Base-by-base conservation (phyloP, 1,284 basidiomycete genomes). In the Ceratobasidium sp. region DNA sequence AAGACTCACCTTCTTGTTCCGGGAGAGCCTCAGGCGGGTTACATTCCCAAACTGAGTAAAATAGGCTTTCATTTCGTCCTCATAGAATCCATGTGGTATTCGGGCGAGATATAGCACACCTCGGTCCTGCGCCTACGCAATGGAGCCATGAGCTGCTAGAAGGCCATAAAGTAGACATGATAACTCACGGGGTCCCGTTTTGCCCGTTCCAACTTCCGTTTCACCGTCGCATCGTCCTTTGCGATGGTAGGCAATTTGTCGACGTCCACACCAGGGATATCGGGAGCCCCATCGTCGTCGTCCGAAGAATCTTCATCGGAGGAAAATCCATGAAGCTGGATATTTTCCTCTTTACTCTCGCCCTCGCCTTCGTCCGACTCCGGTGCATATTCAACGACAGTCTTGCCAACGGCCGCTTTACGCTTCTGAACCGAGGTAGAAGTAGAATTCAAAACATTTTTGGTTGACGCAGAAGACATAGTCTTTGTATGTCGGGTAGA, bases 71-170 rank as follows among this genome's bases (percentile, higher is more conserved):
- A 99, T 90, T 82, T 98, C 91, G 72, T 93, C 92, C 82, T 99
- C 98, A 82, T 95, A 97, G 84, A 99, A 99, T 23, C 96, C 97
- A 78, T 98, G 95, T 0, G 98, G 98, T 76, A 99, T 87, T 75
- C 95, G 90, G 16, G 95, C 91, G 66, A 99, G 86, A 84, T 90
- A 97, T 32, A 99, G 81, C 0, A 97, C 94, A n/a, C 96, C 97
- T 58, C 87, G 86, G 77, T 94, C 89, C 75, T 86, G 87, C 16
- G 85, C 85, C 91, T 93, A 77, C 8, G 63, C 55, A 7, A 21
- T 1, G 26, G 18, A 47, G 18, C n/a, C 6, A 54, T 62, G 46
- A 64, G 41, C 23, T 77, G 23, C 49, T 69, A 38, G 28, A 59
- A 28, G 54, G 30, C 67, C 66, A 75, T 47, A 43, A 49, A 58